These are phyloP conservation scores for Thermomucor indicae-seudaticae DNA, from an alignment of 371 early-diverging fungal genomes.

Conservation along the genomic window DNA sequence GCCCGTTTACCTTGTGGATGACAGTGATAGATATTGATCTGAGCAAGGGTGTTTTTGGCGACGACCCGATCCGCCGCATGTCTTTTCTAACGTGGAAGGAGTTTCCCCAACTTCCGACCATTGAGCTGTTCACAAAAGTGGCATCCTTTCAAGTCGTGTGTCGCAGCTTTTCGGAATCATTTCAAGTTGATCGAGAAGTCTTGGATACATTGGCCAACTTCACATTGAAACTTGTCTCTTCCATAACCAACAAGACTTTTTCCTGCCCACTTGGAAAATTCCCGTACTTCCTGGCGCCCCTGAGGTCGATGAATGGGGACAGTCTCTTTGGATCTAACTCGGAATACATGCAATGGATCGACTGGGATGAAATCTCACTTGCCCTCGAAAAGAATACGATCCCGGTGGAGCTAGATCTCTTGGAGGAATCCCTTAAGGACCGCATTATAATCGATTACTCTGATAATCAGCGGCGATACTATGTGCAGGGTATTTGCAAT, in stretches of 20 bases:
- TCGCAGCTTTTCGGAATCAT: slow-evolving; percentile 11
- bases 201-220: slow-evolving; percentile 45
- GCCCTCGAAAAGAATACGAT: slow-evolving; percentile 11
- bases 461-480: slow-evolving; percentile 56
- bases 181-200: slow-evolving; percentile 24
- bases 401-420: slow-evolving; percentile 12
- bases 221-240: slow-evolving; percentile 40
- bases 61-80: slow-evolving; percentile 38
- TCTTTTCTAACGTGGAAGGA: slow-evolving; percentile 45
- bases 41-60: slow-evolving; percentile 16
- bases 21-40: slow-evolving; percentile 22
- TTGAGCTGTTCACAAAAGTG: slow-evolving; percentile 42
- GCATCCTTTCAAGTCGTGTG: slow-evolving; percentile 19
- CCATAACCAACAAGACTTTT: slow-evolving; percentile 51
- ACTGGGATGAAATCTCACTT: slow-evolving; percentile 51
- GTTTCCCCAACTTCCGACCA: slow-evolving; percentile 36
- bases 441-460: slow-evolving; percentile 49
- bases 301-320: slow-evolving; percentile 14
- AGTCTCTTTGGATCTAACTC: not conserved
- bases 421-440: slow-evolving; percentile 21
- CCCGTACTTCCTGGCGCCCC: slow-evolving; percentile 58
- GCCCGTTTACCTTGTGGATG: slow-evolving; percentile 29
- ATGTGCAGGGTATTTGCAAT: slow-evolving; percentile 39
- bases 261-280: slow-evolving; percentile 46
- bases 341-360: slow-evolving; percentile 26